phyloP scores from a whole-genome alignment of 805 yeast genomes.

The Zygosaccharomyces pseudorouxii region DNA sequence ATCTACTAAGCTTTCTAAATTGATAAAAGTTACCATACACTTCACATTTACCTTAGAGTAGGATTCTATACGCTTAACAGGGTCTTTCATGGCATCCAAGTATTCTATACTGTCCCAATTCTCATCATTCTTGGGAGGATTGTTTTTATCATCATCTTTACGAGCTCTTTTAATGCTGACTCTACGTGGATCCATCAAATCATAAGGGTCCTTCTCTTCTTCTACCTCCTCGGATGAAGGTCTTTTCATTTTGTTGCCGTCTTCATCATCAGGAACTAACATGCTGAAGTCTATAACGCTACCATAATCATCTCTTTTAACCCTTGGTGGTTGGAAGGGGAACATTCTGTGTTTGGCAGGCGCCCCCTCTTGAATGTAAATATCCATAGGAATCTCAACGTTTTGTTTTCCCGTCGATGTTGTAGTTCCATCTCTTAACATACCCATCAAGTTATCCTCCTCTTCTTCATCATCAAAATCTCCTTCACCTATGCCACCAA shows the following conservation, averaged over 20 bases:
- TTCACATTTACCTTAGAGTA: conserved; percentile 44
- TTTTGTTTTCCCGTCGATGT: conserved; percentile 6
- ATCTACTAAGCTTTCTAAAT: conserved; percentile 80
- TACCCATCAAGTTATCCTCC: conserved; percentile 34
- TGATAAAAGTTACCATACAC: conserved; percentile 73
- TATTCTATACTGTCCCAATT: conserved; percentile 49
- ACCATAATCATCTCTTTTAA: conserved; percentile 84
- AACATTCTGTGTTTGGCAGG: conserved; percentile 55
- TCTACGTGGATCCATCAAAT: conserved; percentile 23
- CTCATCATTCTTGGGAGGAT: conserved; percentile 32
- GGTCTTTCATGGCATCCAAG: conserved; percentile 49
- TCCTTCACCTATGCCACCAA: conserved; percentile 5
- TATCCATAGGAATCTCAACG: conserved; percentile 30
- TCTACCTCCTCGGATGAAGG: conserved; percentile 22
- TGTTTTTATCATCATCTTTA: conserved; percentile 33
- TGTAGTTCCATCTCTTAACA: conserved; percentile 14
- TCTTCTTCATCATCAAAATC: conserved; percentile 29
- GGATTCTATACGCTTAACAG: conserved; percentile 42
- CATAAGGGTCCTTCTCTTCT: conserved; percentile 30
- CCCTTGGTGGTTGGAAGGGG: conserved; percentile 58
- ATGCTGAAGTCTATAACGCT: conserved; percentile 62
- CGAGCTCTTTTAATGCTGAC: conserved; percentile 20
- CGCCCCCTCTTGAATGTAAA: conserved; percentile 21
- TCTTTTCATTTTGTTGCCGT: conserved; percentile 33
- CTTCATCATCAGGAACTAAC: conserved; percentile 50